Evolutionary conservation across 2,329 filamentous ascomycete genomes (phyloP), one percentile per base, ranked within the genome.

Genomic region (Exophiala alcalophila): DNA sequence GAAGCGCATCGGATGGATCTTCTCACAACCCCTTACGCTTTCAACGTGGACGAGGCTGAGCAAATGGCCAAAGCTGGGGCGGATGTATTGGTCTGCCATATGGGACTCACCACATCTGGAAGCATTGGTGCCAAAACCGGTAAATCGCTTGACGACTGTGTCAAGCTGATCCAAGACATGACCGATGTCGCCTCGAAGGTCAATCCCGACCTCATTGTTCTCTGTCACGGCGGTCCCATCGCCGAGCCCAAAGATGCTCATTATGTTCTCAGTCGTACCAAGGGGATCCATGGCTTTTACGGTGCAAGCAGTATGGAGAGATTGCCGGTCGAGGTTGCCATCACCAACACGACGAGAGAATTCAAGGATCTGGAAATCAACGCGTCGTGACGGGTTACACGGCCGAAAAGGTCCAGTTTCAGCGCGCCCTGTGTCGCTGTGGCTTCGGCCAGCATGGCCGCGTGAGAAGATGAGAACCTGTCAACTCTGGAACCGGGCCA

Each of bases 211-310:
- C 65, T 84, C 8, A 77, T 86, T 36, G 75, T 86, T 12, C 59
- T 86, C n/a, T 84, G 81, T 49, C 82, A 86, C 57, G 83, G 82
- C 0, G 82, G 82, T 0, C 81, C 82, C 0, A 82, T 86, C 50
- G 80, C 81, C 3, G 70, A 70, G 37, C 78, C 80, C 0, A 65
- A 77, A 32, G 80, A 86, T 59, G 81, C 81, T 0, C 66, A 74
- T 50, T 83, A 78, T 58, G 74, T 86, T 7, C 66, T 86, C 20
- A 68, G 67, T 15, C 65, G 73, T 52, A 81, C 78, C 1, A 72
- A 69, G 26, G 81, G 81, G 0, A 66, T 85, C n/a, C 80, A 85
- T 63, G 82, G 83, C 0, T 86, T 86, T 60, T 85, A 80, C 55
- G 83, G 82, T 0, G 83, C 82, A 8, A 84, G 80, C 49, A 79